Evolutionary conservation across 352 stramenopile species (phyloP), one percentile per base, ranked within the genome.

Genomic region (Phytophthora syringae): DNA sequence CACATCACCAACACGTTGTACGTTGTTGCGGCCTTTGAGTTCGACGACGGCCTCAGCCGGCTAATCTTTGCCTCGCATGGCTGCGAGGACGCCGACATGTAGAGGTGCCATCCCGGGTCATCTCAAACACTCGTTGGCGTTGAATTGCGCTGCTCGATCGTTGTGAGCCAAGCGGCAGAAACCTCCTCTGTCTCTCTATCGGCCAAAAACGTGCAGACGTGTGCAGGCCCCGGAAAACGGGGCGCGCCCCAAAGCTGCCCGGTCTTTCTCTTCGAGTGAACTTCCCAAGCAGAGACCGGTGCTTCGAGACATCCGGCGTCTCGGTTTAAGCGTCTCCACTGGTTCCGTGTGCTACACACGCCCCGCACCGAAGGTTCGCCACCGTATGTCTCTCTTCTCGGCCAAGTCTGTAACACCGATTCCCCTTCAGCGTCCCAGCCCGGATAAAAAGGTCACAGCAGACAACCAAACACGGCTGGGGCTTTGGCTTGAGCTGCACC

Each of bases 301-400:
- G 36, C 32, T 22, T 28, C 60, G 42, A 75, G 60, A 75, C 67
- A 75, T 75, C 51, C 63, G 61, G 49, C 60, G 67, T 58, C 54
- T 67, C 67, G 39, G 18, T 63, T 71, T 56, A 74, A 70, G 40
- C 60, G 62, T 70, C 66, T 62, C 60, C 54, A 72, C 62, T 61
- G 62, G 52, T 69, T 72, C 50, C 32, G 13, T 20, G 47, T 61
- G 67, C 67, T 76, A 76, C 67, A 25, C 63, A 76, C 67, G n/a
- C n/a, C n/a, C n/a, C n/a, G n/a, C n/a, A n/a, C n/a, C n/a, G n/a
- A n/a, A n/a, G n/a, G n/a, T n/a, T n/a, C n/a, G 27, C 61, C 25
- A 69, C 62, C 56, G 62, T 68, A 76, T 64, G 62, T 72, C 42
- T 72, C 45, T 47, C 37, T 57, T 64, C 61, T 75, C 68, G 71